phyloP scores from a whole-genome alignment of 345 rosid species.

The Camelina sativa region DNA sequence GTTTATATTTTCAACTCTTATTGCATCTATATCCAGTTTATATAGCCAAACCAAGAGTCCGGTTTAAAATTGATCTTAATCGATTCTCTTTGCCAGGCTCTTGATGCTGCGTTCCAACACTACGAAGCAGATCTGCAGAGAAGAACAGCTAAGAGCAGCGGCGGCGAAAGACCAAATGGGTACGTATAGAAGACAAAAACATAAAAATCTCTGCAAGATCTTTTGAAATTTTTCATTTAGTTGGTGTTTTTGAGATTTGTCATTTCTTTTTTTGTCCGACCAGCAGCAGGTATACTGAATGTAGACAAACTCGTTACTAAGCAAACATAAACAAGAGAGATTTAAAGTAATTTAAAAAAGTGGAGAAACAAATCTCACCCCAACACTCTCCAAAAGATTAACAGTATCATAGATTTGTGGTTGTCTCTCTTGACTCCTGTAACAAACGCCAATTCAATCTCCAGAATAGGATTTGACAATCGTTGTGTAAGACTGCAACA shows the following conservation, averaged over 20 bases:
- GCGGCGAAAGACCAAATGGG: conserved; percentile 41
- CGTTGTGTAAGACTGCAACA: too few relatives aligned
- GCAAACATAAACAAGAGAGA: too few relatives aligned
- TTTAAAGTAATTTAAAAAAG: too few relatives aligned
- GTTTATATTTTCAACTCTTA: neutral
- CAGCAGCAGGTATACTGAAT: too few relatives aligned
- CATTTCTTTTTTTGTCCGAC: conserved; percentile 22
- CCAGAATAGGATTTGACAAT: too few relatives aligned
- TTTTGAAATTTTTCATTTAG: neutral
- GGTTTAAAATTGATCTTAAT: conserved; percentile 2
- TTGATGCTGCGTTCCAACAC: conserved; percentile 50
- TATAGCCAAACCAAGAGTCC: neutral
- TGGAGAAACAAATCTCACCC: too few relatives aligned
- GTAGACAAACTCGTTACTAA: too few relatives aligned
- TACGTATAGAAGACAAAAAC: conserved; percentile 14
- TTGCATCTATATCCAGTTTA: conserved; percentile 8
- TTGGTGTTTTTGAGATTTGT: conserved; percentile 27
- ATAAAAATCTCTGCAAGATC: neutral
- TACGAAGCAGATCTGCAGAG: conserved; percentile 48
- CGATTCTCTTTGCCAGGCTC: conserved; percentile 38
- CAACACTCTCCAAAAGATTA: too few relatives aligned
- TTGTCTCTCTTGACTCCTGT: too few relatives aligned
- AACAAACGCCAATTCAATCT: too few relatives aligned
- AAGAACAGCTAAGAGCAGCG: conserved; percentile 35
- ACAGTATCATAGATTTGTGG: too few relatives aligned